Evolutionary conservation across 305 asterid genomes (phyloP), one percentile per base, ranked within the genome.

Genomic region (Salvia sclarea): DNA sequence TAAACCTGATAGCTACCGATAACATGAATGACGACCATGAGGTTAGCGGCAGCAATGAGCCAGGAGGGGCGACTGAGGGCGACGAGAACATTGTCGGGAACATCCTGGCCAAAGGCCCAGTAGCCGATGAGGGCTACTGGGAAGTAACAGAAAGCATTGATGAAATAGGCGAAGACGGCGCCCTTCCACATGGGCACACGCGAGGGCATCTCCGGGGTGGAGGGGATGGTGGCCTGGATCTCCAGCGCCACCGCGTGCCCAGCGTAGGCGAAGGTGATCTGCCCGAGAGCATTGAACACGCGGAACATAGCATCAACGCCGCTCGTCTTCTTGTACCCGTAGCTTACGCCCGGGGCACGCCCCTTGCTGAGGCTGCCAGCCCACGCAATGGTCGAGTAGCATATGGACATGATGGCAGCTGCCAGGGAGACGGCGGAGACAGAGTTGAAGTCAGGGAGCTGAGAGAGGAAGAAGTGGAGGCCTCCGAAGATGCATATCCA

Each of bases 1-100:
- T 88, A 93, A 56, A 90, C 97, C 97, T 93, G 98, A 83, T 93
- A 93, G 77, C 98, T 93, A 62, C 98, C 98, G 2, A 93, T 84
- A 37, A 93, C 98, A 75, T 93, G 97, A 40, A 93, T 65, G 0
- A 90, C 98, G 4, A 93, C 98, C 96, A 93, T 88, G 76, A 93
- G 35, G 66, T 93, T 93, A 50, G 98, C 97, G n/a, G 92, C 76
- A 5, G 97, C 98, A 48, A 93, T 90, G 37, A 90, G 97, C 98
- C 97, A 90, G 3, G 89, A 72, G n/a, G 98, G 98, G 68, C 82
- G 85, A 78, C 85, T 69, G 6, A 93, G 96, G 44, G 90, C 88
- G 13, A 86, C 94, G 2, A 92, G 67, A 13, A 92, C 88, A 31
- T 92, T 92, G 37, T 92, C 98, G 5, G 86, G 50, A 6, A 90